Evolutionary conservation across 2,329 filamentous ascomycete species (phyloP), one percentile per base, ranked within the genome.

Genomic region (Ilyonectria sp.): DNA sequence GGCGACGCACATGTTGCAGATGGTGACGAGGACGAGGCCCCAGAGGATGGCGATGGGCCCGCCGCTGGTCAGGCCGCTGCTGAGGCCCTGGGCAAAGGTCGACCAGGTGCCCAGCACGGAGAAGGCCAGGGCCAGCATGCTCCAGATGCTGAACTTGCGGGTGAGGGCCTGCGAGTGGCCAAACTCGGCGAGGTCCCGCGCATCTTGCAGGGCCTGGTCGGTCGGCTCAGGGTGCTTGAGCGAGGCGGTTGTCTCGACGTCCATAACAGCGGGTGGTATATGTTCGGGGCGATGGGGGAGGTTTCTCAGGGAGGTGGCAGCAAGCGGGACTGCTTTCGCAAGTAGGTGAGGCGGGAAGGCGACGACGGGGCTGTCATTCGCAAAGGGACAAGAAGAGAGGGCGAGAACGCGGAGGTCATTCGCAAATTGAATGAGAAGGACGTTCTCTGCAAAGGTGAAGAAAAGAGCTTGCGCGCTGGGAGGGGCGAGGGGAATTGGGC

Each of bases 91-190:
- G 0, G 87, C 87, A 68, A 89, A 86, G 1, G 86, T 89, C 0
- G 86, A 86, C 82, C 87, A 90, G 5, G 87, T 89, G 65, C 87
- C 87, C 33, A 89, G 79, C 15, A 90, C 86, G 65, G 83, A 87
- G 66, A 90, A 88, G 31, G 87, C 85, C 21, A 90, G 81, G 21
- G 86, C 84, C 11, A 90, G 80, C 86, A 90, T 88, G 76, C 86
- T 88, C 84, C 83, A 85, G 7, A 84, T 76, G 74, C 82, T 82
- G 74, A 90, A 89, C 71, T 89, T 84, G 67, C 82, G 81, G 3
- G 76, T 71, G 46, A 84, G 79, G 17, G 72, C 72, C 75, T 84
- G 79, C 49, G 74, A 75, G 69, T 84, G 82, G 68, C 82, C 82
- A 15, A 84, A 74, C 43, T 76, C 76, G 31, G 82, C 82, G 26